Conservation (phyloP, 169 alveolate species). For the Eimeria falciformis region DNA sequence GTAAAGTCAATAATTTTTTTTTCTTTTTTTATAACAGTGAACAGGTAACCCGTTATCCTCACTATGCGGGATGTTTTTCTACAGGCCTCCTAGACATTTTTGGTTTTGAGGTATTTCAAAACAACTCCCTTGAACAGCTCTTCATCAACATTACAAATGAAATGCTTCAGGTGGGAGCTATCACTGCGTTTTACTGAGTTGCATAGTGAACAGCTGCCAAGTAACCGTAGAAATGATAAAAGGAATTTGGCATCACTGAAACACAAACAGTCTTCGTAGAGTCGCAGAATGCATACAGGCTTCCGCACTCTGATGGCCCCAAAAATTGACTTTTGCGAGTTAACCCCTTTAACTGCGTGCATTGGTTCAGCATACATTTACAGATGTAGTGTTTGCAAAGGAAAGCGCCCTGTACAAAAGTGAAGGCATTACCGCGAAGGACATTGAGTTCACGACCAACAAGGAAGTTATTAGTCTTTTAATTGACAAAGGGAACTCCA, state of each 20-base stretch:
- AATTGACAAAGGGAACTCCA: constrained; percentile 80
- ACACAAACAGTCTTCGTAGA: no score
- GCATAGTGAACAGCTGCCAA: not conserved
- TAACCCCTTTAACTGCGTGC: no score
- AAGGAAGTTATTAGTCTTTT: constrained; percentile 60
- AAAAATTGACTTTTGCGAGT: no score
- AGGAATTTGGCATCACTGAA: no score
- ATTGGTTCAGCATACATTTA: constrained; percentile 91
- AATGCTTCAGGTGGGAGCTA: constrained; percentile 89
- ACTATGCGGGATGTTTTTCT: not conserved
- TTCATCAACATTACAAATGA: constrained; percentile 99
- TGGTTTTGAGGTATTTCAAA: constrained; percentile 98
- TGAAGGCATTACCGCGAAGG: constrained; percentile 91
- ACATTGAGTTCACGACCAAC: constrained; percentile 87
- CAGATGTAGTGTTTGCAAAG: constrained; percentile 96
- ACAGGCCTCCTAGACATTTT: constrained; percentile 97
- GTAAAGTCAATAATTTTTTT: not conserved
- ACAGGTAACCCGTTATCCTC: no score
- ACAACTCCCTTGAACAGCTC: constrained; percentile 95
- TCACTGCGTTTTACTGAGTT: not conserved
- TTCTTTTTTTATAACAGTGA: not conserved
- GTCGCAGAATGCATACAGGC: no score
- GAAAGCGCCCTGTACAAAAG: constrained; percentile 88
- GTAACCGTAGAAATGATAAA: no score
- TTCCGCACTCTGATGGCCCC: no score